Percentiles rank a stretch among this genome's conserved stretches.
Conservation (phyloP, 1,284 basidiomycete species). For the Leccinum proliferum region DNA sequence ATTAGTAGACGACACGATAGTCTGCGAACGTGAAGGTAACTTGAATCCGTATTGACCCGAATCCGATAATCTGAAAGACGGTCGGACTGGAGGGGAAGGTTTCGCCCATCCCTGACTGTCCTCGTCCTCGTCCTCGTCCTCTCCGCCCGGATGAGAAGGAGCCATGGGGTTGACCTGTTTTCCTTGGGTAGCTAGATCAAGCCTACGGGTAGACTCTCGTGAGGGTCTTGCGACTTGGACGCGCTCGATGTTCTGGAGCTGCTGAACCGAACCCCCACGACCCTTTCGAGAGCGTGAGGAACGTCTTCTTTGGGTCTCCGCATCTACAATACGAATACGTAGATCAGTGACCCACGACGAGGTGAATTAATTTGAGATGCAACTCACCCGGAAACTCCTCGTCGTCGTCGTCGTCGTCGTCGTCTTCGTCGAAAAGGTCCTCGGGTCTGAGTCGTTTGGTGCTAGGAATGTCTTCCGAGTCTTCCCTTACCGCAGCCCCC, state of each 20-base stretch:
- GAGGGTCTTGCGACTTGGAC: background rate
- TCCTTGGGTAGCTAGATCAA: background rate
- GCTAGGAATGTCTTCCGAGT: background rate
- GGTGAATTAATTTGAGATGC: background rate
- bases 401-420: background rate
- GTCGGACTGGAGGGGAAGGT: background rate
- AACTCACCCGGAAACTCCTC: background rate
- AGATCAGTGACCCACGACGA: background rate
- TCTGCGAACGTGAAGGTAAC: background rate
- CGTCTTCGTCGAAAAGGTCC: background rate
- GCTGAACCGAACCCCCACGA: background rate
- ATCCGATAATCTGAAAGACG: background rate
- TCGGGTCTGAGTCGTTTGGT: background rate
- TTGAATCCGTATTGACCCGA: background rate
- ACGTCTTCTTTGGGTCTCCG: background rate
- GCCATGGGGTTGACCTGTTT: background rate
- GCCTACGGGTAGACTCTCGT: background rate
- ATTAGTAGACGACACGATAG: background rate
- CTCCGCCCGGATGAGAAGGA: background rate
- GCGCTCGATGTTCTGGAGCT: background rate
- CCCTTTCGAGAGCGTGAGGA: background rate
- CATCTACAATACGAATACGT: background rate
- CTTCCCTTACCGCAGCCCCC: background rate
- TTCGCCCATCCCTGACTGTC: background rate
- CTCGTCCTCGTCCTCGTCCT: background rate